Percentiles rank a stretch among this genome's conserved stretches.
Conservation (phyloP, 2,329 filamentous ascomycete species). For the Dothideomycetidae sp. region DNA sequence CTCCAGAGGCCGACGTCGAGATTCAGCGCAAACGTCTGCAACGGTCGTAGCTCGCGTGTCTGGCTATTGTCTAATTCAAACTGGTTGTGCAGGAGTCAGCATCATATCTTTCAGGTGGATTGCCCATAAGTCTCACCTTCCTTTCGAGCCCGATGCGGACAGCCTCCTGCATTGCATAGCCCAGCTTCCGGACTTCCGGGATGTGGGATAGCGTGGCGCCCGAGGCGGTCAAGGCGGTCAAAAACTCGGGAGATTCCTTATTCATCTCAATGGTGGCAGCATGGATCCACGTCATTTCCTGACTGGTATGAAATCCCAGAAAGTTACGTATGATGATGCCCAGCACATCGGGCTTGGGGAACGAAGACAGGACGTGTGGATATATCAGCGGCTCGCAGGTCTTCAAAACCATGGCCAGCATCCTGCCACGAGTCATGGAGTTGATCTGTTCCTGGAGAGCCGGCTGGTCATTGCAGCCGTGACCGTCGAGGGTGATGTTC, state of each 20-base stretch:
- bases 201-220: conserved; percentile 46
- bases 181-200: conserved; percentile 45
- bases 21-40: conserved; percentile 37
- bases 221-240: conserved; percentile 43
- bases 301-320: conserved; percentile 28
- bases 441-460: not conserved
- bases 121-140: conserved; percentile 26
- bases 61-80: conserved; percentile 37
- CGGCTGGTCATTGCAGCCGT: not conserved
- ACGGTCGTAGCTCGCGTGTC: conserved; percentile 37
- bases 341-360: conserved; percentile 47
- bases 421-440: not conserved
- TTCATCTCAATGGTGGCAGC: conserved; percentile 44
- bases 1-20: conserved; percentile 45
- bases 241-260: conserved; percentile 42
- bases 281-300: conserved; percentile 45
- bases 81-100: conserved; percentile 26
- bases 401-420: not conserved
- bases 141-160: conserved; percentile 25
- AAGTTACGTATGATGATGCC: conserved; percentile 49
- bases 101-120: conserved; percentile 32
- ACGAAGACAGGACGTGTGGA: conserved; percentile 36
- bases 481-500: not conserved
- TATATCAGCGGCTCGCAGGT: not conserved
- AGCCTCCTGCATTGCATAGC: conserved; percentile 37